These are phyloP conservation scores for Bruguiera parviflora DNA, from an alignment of 345 rosid genomes.

Conservation along the genomic window DNA sequence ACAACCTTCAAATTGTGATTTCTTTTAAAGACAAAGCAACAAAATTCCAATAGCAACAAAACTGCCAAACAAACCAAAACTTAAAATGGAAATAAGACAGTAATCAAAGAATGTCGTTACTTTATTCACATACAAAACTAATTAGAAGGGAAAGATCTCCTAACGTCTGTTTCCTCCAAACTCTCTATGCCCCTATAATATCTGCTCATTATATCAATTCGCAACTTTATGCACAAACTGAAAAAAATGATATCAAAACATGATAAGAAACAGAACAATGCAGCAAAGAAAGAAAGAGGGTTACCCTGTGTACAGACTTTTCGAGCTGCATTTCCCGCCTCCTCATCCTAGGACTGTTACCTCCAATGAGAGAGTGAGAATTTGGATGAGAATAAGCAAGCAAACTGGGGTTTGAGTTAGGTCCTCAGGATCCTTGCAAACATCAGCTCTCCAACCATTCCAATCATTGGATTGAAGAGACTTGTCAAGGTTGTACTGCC, in stretches of 20 bases:
- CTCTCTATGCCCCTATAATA: neutral
- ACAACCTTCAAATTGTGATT: too few species aligned
- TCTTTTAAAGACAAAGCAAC: too few species aligned
- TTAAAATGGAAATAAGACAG: too few species aligned
- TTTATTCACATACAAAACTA: too few species aligned
- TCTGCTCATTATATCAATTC: neutral
- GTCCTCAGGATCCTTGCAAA: conserved; percentile 16
- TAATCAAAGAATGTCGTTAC: too few species aligned
- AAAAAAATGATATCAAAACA: conserved; percentile 19
- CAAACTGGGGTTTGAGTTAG: conserved; percentile 40
- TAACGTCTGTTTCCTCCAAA: too few species aligned
- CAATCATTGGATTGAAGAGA: conserved; percentile 44
- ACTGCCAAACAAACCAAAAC: too few species aligned
- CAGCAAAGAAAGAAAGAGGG: conserved; percentile 25
- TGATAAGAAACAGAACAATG: conserved; percentile 23
- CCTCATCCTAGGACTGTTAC: conserved; percentile 18
- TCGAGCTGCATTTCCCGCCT: conserved; percentile 29
- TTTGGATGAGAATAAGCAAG: conserved; percentile 36
- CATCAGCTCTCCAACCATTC: conserved; percentile 53
- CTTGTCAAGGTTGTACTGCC: conserved; percentile 30
- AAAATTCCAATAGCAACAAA: too few species aligned
- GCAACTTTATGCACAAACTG: conserved; percentile 8
- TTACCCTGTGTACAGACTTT: conserved; percentile 20
- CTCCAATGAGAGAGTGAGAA: conserved; percentile 7
- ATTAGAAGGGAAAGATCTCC: too few species aligned